These are phyloP conservation scores for Phytophthora meadii DNA, from an alignment of 352 stramenopile species.

Conservation along the genomic window DNA sequence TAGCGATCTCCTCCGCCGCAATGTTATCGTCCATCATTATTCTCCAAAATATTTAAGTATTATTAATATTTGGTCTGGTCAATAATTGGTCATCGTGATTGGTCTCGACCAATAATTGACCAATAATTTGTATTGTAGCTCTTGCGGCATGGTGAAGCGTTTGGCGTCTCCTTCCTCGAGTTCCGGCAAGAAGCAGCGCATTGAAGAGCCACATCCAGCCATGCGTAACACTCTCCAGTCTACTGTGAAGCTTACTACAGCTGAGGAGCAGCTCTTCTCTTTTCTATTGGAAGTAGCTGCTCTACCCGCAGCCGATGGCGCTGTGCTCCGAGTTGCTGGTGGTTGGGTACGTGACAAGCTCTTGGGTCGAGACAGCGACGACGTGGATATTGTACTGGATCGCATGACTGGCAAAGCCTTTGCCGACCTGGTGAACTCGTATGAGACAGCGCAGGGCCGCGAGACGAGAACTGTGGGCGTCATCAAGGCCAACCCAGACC, in stretches of 20 bases:
- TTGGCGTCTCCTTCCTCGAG: constrained; percentile 15
- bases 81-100: background rate
- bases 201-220: background rate
- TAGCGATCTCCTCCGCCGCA: constrained; percentile 40
- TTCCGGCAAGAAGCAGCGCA: constrained; percentile 43
- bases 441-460: constrained; percentile 63
- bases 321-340: constrained; percentile 95
- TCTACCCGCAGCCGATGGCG: constrained; percentile 46
- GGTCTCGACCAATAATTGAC: background rate
- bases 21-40: constrained; percentile 32
- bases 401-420: constrained; percentile 96
- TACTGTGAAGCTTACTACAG: constrained; percentile 43
- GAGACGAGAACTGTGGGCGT: constrained; percentile 60
- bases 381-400: constrained; percentile 99
- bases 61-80: background rate
- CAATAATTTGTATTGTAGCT: too few relatives aligned
- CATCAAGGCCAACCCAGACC: constrained; percentile 89
- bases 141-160: constrained; percentile 34
- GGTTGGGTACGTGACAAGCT: constrained; percentile 99
- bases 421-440: constrained; percentile 81
- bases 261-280: constrained; percentile 67
- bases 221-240: constrained; percentile 18
- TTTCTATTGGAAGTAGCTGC: constrained; percentile 69
- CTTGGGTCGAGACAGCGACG: constrained; percentile 81
- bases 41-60: too few relatives aligned